Evolutionary conservation across 441 rosid genomes (phyloP).

Genomic region (Populus hybrid): DNA sequence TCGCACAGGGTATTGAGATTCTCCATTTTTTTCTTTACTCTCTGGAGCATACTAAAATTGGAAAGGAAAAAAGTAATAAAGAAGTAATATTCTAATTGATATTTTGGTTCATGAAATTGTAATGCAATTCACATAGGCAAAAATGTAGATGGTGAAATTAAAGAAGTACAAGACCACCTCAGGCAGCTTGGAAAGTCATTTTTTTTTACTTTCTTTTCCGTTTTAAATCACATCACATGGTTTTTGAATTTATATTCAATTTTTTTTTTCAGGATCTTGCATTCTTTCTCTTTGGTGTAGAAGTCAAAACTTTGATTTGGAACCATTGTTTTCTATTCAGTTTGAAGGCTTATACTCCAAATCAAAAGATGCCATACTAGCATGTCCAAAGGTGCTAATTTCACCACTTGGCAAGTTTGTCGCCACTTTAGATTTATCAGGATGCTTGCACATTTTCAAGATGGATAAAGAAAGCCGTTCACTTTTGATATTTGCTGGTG

Average conservation of each 20-base stretch:
- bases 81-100: neutral
- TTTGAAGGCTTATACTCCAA: slow-evolving; percentile 62
- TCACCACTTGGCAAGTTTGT: slow-evolving; percentile 65
- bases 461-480: slow-evolving; percentile 44
- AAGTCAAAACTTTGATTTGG: slow-evolving; percentile 43
- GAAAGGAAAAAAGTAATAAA: too few relatives aligned
- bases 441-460: slow-evolving; percentile 62
- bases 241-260: neutral
- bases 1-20: too few relatives aligned
- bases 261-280: slow-evolving; percentile 54
- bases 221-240: too few relatives aligned
- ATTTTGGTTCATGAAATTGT: neutral
- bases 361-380: slow-evolving; percentile 39
- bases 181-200: neutral
- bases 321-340: slow-evolving; percentile 51
- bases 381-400: slow-evolving; percentile 72
- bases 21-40: neutral
- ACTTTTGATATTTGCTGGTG: slow-evolving; percentile 37
- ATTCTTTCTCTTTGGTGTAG: slow-evolving; percentile 72
- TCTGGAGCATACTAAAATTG: neutral
- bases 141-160: neutral
- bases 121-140: neutral
- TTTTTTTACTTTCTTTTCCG: too few relatives aligned
- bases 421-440: slow-evolving; percentile 71
- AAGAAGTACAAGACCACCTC: too few relatives aligned